A percentile compares a stretch with the other conserved stretches of the same genome.
phyloP scores from a whole-genome alignment of 1,284 basidiomycete genomes.

The Phaffia rhodozyma region DNA sequence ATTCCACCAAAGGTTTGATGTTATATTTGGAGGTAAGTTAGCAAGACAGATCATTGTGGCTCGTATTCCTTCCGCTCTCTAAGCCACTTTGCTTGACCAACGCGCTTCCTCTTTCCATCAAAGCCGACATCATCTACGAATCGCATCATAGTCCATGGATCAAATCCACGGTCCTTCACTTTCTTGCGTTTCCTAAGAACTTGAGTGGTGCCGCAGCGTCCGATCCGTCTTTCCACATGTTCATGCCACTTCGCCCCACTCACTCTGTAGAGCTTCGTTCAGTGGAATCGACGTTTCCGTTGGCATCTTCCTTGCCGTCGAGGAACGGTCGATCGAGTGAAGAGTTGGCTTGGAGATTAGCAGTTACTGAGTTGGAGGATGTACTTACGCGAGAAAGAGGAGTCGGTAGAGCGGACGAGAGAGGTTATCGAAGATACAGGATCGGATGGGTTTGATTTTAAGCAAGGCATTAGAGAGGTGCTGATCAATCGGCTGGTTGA shows the following conservation, averaged over 20 bases:
- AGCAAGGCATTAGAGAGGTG: too few species aligned
- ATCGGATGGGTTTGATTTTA: conserved; percentile 45
- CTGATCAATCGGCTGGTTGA: too few species aligned
- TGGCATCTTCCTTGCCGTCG: conserved; percentile 3
- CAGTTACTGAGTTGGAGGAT: conserved; percentile 19
- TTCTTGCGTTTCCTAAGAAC: conserved; percentile 42
- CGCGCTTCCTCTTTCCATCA: too few species aligned
- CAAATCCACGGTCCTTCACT: conserved; percentile 42
- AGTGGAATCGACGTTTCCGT: conserved; percentile 48
- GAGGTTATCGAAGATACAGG: conserved; percentile 51
- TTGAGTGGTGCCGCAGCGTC: conserved; percentile 1
- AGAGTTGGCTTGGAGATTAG: conserved; percentile 21
- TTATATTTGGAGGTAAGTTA: conserved; percentile 55
- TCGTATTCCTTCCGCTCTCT: too few species aligned
- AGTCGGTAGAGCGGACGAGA: conserved; percentile 39
- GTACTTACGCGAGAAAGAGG: conserved; percentile 20
- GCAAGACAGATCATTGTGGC: too few species aligned
- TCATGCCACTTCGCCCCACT: conserved; percentile 58
- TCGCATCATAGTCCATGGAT: conserved; percentile 53
- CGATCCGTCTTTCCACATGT: conserved; percentile 49
- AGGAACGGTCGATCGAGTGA: conserved; percentile 22
- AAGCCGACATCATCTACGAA: not conserved
- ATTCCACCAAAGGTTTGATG: conserved; percentile 44
- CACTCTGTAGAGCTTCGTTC: conserved; percentile 49
- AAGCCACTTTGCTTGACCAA: too few species aligned